These are phyloP conservation scores for Babesia ovata DNA, from an alignment of 169 alveolate genomes.

Conservation along the genomic window DNA sequence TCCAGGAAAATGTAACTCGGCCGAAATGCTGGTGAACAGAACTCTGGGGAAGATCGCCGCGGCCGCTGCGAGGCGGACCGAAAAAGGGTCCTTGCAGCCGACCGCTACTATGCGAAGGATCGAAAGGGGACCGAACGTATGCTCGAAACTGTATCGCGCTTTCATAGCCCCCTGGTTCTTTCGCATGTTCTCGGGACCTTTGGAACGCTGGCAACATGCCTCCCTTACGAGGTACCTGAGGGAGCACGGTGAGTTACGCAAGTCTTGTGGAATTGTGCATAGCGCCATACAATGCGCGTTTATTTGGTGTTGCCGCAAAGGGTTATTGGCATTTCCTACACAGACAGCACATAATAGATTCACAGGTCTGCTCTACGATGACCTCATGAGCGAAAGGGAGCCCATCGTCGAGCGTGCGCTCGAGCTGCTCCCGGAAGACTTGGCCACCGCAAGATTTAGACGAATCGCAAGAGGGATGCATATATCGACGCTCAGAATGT, in stretches of 20 bases:
- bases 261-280: background rate
- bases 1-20: slow-evolving; percentile 5
- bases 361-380: slow-evolving; percentile 84
- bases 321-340: background rate
- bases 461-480: slow-evolving; percentile 82
- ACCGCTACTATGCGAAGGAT: slow-evolving; percentile 9
- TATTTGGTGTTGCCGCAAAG: background rate
- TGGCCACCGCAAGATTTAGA: slow-evolving; percentile 78
- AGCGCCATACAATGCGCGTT: background rate
- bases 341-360: background rate
- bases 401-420: slow-evolving; percentile 86
- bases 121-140: slow-evolving; percentile 34
- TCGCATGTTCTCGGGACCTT: slow-evolving; percentile 80
- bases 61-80: slow-evolving; percentile 46
- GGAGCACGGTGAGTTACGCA: slow-evolving; percentile 75
- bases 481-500: slow-evolving; percentile 70
- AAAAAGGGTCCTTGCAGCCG: slow-evolving; percentile 50
- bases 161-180: slow-evolving; percentile 80
- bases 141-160: slow-evolving; percentile 56
- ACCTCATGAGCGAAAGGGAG: slow-evolving; percentile 79
- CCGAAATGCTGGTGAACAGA: slow-evolving; percentile 48
- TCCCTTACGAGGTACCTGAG: slow-evolving; percentile 81
- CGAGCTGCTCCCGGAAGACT: slow-evolving; percentile 77
- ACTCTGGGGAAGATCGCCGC: slow-evolving; percentile 55
- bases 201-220: slow-evolving; percentile 85